Evolutionary conservation across 2,329 filamentous ascomycete genomes (phyloP), one percentile per base, ranked within the genome.

Genomic region (Sporothrix brasiliensis): DNA sequence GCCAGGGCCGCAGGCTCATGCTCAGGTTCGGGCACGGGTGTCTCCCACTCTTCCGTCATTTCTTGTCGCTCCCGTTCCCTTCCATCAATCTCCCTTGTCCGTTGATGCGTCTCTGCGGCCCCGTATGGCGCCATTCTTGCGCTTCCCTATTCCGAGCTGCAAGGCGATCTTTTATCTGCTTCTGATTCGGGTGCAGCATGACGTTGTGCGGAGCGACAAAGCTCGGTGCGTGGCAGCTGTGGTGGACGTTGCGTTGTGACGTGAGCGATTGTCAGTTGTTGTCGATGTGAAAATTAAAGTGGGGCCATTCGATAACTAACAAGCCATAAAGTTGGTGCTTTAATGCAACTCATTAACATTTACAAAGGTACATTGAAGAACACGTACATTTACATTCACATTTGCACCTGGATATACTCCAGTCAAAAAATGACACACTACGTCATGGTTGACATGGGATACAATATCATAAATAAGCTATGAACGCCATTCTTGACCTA

Each of bases 261-360:
- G 6, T 24, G 19, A 21, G 11, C 21, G 24, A 21, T 3, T 21
- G n/a, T 47, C 3, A 1, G 34, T 13, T 44, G 34, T 65, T 65
- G 61, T 63, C 47, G 61, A 52, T 61, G 52, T 27, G 44, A 54
- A 68, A 67, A 70, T 67, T 70, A 44, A 70, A 70, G 69, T 70
- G 69, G 69, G 54, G 27, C 63, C 19, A 19, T 21, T 52, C 27
- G 3, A 52, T 21, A 63, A 19, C 10, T 30, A 24, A 30, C 53
- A 58, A 34, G 34, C 24, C 6, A 27, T 3, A 50, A 24, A 24
- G 24, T 24, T 24, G 24, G 24, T 24, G 24, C n/a, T 24, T 24
- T 24, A 24, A 24, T 24, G 24, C 24, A 24, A 24, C 24, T 24
- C 24, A 9, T n/a, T 50, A 1, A n/a, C 19, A n/a, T 16, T 30